Conservation (phyloP, 768 basidiomycete species). For the Tylopilus vinaceipallidus region DNA sequence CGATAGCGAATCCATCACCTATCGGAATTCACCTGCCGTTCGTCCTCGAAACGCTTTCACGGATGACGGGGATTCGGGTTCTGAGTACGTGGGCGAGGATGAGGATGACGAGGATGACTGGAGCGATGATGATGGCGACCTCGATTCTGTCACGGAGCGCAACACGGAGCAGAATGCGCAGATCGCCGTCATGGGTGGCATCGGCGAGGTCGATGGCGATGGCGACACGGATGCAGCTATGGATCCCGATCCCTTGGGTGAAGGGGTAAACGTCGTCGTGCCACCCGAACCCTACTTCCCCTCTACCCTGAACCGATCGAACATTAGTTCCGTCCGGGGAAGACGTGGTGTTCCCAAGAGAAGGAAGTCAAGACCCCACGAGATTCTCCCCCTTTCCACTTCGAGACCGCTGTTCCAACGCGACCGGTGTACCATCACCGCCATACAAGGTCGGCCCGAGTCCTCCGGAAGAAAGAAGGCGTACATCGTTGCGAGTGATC, state of each 20-base stretch:
- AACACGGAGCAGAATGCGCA: slow-evolving; percentile 87
- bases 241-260: slow-evolving; percentile 83
- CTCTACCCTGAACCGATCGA: slow-evolving; percentile 59
- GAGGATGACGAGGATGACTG: slow-evolving; percentile 61
- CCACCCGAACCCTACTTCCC: slow-evolving; percentile 84
- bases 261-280: slow-evolving; percentile 87
- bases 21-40: slow-evolving; percentile 38
- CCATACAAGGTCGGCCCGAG: slow-evolving; percentile 83
- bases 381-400: slow-evolving; percentile 62
- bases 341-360: slow-evolving; percentile 43
- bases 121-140: slow-evolving; percentile 52
- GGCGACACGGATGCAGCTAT: slow-evolving; percentile 51
- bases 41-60: slow-evolving; percentile 63
- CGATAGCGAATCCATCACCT: slow-evolving; percentile 42
- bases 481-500: slow-evolving; percentile 92
- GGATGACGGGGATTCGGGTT: slow-evolving; percentile 61
- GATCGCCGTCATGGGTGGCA: slow-evolving; percentile 32
- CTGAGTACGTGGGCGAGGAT: slow-evolving; percentile 50
- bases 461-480: slow-evolving; percentile 56
- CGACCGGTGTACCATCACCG: slow-evolving; percentile 86
- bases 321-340: slow-evolving; percentile 35
- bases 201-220: slow-evolving; percentile 37
- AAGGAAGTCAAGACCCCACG: slow-evolving; percentile 62
- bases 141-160: slow-evolving; percentile 79
- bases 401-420: slow-evolving; percentile 83